Percentiles rank a stretch among this genome's conserved stretches.
Evolutionary conservation across 805 yeast genomes (phyloP).

Genomic region (Clavispora phyllophila): DNA sequence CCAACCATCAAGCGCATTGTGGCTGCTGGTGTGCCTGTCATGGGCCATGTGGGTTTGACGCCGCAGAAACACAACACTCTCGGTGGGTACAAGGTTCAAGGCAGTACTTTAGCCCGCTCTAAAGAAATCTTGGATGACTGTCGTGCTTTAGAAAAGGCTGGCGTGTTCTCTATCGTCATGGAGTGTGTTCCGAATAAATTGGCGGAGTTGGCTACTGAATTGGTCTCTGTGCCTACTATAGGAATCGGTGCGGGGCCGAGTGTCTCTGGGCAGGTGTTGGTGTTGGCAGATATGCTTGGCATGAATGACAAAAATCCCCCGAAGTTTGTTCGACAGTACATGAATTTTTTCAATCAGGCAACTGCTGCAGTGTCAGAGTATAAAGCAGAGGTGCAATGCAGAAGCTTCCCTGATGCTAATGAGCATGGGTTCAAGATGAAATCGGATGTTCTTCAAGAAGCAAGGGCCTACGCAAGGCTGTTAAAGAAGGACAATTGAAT

Average conservation of each 20-base stretch:
- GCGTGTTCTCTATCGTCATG: slow-evolving; percentile 67
- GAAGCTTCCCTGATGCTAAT: slow-evolving; percentile 56
- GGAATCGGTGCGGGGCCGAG: slow-evolving; percentile 93
- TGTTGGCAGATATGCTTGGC: slow-evolving; percentile 79
- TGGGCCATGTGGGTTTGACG: slow-evolving; percentile 89
- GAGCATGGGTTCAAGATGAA: slow-evolving; percentile 66
- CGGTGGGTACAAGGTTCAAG: slow-evolving; percentile 90
- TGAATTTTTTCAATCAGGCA: slow-evolving; percentile 45
- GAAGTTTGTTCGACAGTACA: slow-evolving; percentile 74
- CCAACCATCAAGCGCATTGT: slow-evolving; percentile 53
- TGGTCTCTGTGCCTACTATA: slow-evolving; percentile 69
- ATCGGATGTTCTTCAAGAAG: slow-evolving; percentile 46
- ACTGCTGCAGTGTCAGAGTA: slow-evolving; percentile 50
- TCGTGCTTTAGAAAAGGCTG: slow-evolving; percentile 61
- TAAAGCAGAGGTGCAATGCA: slow-evolving; percentile 50
- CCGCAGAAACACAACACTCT: slow-evolving; percentile 78
- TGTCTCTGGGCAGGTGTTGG: slow-evolving; percentile 87
- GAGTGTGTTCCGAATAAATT: slow-evolving; percentile 84
- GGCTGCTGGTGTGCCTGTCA: slow-evolving; percentile 75
- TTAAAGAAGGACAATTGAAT: background rate
- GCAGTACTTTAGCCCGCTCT: slow-evolving; percentile 53
- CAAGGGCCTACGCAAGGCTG: slow-evolving; percentile 9
- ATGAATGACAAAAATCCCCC: slow-evolving; percentile 46
- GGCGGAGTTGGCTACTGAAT: slow-evolving; percentile 58
- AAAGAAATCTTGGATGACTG: slow-evolving; percentile 61